These are phyloP conservation scores for Terfezia boudieri DNA, from an alignment of 495 filamentous ascomycete genomes.

Conservation along the genomic window DNA sequence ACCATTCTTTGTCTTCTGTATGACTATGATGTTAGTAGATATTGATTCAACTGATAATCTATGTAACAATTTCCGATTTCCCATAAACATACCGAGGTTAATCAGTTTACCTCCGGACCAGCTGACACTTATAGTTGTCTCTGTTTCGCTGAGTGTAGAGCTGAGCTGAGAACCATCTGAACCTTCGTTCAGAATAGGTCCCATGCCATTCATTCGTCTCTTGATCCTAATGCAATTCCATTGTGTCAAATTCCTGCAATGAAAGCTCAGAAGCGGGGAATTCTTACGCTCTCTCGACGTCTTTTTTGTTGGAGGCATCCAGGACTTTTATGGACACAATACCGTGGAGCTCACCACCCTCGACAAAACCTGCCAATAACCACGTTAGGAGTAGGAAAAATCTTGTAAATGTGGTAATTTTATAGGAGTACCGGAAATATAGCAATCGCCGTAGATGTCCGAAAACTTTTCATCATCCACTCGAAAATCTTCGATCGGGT, in stretches of 20 bases:
- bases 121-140: conserved; percentile 12
- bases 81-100: not conserved
- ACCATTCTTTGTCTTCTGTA: conserved; percentile 6
- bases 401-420: not conserved
- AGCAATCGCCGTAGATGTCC: conserved; percentile 12
- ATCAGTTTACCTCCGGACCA: conserved; percentile 14
- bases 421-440: conserved; percentile 6
- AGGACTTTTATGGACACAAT: conserved; percentile 10
- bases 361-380: conserved; percentile 6
- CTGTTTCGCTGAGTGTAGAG: conserved; percentile 3
- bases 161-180: not conserved
- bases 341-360: conserved; percentile 14
- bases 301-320: conserved; percentile 4
- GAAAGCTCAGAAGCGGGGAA: not conserved
- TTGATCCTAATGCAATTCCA: not conserved
- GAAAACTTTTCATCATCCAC: conserved; percentile 4
- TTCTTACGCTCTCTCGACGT: not conserved
- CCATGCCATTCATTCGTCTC: conserved; percentile 1
- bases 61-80: too few relatives aligned
- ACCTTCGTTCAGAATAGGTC: conserved; percentile 1
- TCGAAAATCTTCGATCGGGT: not conserved
- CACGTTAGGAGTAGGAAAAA: not conserved
- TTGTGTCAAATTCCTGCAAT: not conserved
- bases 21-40: not conserved
- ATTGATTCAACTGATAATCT: too few relatives aligned